Evolutionary conservation across 441 rosid species (phyloP), one percentile per base, ranked within the genome.

Genomic region (Eugenia klotzschiana): DNA sequence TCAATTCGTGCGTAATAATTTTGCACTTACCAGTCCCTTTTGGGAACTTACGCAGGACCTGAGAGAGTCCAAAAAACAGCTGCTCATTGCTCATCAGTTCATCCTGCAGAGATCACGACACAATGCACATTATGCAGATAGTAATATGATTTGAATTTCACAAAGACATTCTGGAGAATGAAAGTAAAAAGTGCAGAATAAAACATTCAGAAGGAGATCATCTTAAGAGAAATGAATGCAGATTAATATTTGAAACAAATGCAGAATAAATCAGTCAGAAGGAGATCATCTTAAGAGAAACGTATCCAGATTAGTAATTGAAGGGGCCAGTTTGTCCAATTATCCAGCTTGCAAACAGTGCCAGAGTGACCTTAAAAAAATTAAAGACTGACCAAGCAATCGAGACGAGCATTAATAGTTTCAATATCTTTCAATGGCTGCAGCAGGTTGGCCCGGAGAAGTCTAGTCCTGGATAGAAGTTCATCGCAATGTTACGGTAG

Each of bases 361-460:
- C 57, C 52, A 50, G 79, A 85, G 72, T 23, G 77, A 86, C 85
- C 53, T 25, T 52, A 80, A 84, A 83, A 43, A 83, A 64, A 52
- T 84, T 60, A 43, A 84, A 88, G 86, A 91, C 98, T 90, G 87
- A 97, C 99, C 98, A 97, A 88, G 93, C 98, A 95, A 90, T 95
- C 97, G 50, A 95, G 94, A 83, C 99, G 98, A 84, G 96, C 93
- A 86, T 90, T 94, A 85, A 97, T 95, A 82, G 99, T 97, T 91
- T 94, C 94, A 58, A 91, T 91, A 90, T 97, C 99, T 91, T 95
- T 97, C 87, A 95, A 86, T 84, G 99, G 99, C 94, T 97, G 99
- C 90, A 97, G 90, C 86, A 97, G 92, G 89, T 97, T 97, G 87
- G 99, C 99, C 58, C 98, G 97, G 77, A 97, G 98, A 89, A 97